Evolutionary conservation across 352 stramenopile genomes (phyloP).

Genomic region (Pythium scleroteichum): DNA sequence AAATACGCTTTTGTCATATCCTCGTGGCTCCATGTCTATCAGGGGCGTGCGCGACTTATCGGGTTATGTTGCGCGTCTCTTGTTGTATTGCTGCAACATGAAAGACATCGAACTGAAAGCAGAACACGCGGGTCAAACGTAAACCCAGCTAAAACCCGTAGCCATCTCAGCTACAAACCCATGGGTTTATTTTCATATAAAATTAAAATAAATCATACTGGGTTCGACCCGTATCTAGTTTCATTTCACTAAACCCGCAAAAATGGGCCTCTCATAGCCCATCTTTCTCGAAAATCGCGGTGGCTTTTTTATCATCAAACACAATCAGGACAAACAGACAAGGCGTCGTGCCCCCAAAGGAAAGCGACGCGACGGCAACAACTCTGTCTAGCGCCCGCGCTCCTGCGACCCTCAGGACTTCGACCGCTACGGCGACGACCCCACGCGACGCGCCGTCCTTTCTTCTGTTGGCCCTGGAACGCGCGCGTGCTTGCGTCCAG

Average conservation of each 20-base stretch:
- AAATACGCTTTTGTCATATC: too few relatives aligned
- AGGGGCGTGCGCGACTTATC: neutral
- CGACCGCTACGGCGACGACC: neutral
- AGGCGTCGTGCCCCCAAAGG: neutral
- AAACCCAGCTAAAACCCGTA: constrained; percentile 8
- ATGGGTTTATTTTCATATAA: constrained; percentile 4
- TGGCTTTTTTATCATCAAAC: constrained; percentile 30
- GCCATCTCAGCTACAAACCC: constrained; percentile 3
- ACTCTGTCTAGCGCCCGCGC: neutral
- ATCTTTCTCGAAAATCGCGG: constrained; percentile 14
- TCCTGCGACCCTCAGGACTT: neutral
- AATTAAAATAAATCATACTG: neutral
- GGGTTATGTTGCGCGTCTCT: neutral
- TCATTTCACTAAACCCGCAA: constrained; percentile 2
- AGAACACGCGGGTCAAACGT: neutral
- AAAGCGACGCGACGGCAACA: constrained; percentile 16
- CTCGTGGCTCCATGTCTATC: too few relatives aligned
- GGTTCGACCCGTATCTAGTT: neutral
- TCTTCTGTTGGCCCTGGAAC: neutral
- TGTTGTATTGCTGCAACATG: neutral
- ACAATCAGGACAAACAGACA: constrained; percentile 20
- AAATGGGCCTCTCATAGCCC: neutral
- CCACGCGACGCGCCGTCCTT: constrained; percentile 1
- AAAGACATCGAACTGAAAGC: neutral
- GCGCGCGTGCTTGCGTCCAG: constrained; percentile 10